Evolutionary conservation across 1,284 basidiomycete species (phyloP).

Genomic region (Phaffia rhodozyma): DNA sequence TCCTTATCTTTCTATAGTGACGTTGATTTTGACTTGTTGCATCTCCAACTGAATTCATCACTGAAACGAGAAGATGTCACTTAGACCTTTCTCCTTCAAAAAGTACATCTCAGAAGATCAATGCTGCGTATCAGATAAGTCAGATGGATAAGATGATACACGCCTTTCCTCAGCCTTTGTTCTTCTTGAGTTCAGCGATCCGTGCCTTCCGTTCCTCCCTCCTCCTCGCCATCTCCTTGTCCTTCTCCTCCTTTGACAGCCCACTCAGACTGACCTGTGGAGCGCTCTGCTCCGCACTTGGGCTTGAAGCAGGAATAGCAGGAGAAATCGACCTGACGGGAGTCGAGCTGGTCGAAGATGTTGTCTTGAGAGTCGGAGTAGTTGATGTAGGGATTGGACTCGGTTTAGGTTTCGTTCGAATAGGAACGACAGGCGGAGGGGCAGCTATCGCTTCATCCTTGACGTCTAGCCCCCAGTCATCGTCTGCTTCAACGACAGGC

Average conservation of each 20-base stretch:
- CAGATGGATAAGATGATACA: too few relatives aligned
- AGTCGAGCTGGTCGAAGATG: conserved; percentile 21
- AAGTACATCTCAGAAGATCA: too few relatives aligned
- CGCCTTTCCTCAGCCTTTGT: not conserved
- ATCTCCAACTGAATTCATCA: too few relatives aligned
- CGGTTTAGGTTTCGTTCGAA: conserved; percentile 5
- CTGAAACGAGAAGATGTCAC: too few relatives aligned
- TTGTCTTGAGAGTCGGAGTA: conserved; percentile 18
- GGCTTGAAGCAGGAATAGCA: conserved; percentile 8
- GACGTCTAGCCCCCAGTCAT: not conserved
- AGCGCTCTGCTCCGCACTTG: conserved; percentile 6
- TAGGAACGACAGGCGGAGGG: conserved; percentile 1
- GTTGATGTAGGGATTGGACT: conserved; percentile 24
- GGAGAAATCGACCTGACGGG: conserved; percentile 28
- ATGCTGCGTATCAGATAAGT: too few relatives aligned
- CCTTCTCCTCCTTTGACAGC: conserved; percentile 76
- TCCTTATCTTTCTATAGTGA: too few relatives aligned
- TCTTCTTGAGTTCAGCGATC: conserved; percentile 20
- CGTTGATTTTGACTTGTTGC: too few relatives aligned
- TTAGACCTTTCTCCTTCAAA: too few relatives aligned
- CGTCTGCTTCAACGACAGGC: not conserved
- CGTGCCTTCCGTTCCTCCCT: conserved; percentile 67
- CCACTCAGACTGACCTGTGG: conserved; percentile 28
- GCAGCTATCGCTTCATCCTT: not conserved
- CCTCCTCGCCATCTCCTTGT: conserved; percentile 70